Conservation (phyloP, 2,329 filamentous ascomycete species). For the Fusarium verrucosum region DNA sequence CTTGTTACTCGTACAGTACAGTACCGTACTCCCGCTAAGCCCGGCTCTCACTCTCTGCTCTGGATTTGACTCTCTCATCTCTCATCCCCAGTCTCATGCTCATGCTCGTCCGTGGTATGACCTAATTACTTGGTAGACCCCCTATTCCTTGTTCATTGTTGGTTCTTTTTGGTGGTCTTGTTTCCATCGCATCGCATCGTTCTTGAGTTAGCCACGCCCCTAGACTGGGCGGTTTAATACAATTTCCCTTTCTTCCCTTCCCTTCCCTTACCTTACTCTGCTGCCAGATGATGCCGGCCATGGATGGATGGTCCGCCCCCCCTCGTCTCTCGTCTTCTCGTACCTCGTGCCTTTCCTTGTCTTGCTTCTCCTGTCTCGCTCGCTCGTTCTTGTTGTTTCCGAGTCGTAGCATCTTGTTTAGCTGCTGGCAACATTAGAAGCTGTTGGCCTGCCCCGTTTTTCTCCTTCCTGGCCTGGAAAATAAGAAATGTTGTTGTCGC, state of each 20-base stretch:
- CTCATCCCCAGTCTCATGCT: constrained; percentile 6
- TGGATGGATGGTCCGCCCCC: constrained; percentile 31
- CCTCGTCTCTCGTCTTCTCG: constrained; percentile 37
- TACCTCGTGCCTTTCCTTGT: constrained; percentile 37
- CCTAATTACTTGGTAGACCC: constrained; percentile 37
- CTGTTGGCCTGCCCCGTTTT: constrained; percentile 57
- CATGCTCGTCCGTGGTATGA: constrained; percentile 2
- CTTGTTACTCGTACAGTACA: not conserved
- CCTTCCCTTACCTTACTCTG: constrained; percentile 30
- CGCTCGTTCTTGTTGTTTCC: constrained; percentile 34
- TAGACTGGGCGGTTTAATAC: constrained; percentile 39
- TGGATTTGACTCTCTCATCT: constrained; percentile 17
- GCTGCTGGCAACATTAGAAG: constrained; percentile 32
- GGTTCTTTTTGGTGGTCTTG: constrained; percentile 27
- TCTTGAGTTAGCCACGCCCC: constrained; percentile 28
- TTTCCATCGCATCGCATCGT: constrained; percentile 11
- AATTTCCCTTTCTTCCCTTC: constrained; percentile 42
- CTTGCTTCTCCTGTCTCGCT: constrained; percentile 37
- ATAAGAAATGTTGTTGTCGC: constrained; percentile 55
- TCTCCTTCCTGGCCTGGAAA: constrained; percentile 53
- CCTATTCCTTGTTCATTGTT: constrained; percentile 20
- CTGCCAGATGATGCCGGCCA: constrained; percentile 38
- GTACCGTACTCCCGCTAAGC: constrained; percentile 36
- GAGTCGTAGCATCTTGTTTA: constrained; percentile 41
- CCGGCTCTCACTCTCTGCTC: constrained; percentile 24